Conservation (phyloP, 129 eudicot genomes). For the Rutidosis leptorrhynchoides region DNA sequence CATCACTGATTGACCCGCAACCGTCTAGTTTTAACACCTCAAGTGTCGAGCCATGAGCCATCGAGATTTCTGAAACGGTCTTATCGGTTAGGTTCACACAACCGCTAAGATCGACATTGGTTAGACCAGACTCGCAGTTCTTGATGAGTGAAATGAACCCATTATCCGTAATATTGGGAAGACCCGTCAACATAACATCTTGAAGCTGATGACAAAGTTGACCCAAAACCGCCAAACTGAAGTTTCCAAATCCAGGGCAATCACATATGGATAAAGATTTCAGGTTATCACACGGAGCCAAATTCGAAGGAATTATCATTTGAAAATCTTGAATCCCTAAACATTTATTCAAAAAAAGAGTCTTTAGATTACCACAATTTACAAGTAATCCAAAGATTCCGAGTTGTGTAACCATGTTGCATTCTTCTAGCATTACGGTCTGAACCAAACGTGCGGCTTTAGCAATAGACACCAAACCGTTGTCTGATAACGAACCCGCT, state of each 20-base stretch:
- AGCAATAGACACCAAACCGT: slow-evolving; percentile 60
- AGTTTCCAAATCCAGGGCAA: slow-evolving; percentile 74
- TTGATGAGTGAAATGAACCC: slow-evolving; percentile 54
- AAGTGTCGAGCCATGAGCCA: slow-evolving; percentile 56
- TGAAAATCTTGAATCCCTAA: slow-evolving; percentile 52
- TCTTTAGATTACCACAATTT: slow-evolving; percentile 52
- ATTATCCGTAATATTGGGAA: slow-evolving; percentile 48
- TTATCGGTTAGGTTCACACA: slow-evolving; percentile 60
- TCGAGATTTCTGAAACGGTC: slow-evolving; percentile 40
- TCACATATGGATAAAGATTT: slow-evolving; percentile 52
- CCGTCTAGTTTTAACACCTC: slow-evolving; percentile 67
- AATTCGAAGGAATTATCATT: slow-evolving; percentile 33
- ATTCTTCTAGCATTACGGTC: slow-evolving; percentile 66
- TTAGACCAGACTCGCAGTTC: slow-evolving; percentile 45
- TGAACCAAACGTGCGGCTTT: slow-evolving; percentile 50
- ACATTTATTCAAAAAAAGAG: slow-evolving; percentile 54
- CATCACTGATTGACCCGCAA: slow-evolving; percentile 53
- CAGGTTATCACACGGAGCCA: slow-evolving; percentile 38
- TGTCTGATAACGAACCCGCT: slow-evolving; percentile 55
- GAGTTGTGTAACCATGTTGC: slow-evolving; percentile 68
- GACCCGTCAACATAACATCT: slow-evolving; percentile 49
- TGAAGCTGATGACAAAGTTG: slow-evolving; percentile 52
- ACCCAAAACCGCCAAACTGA: slow-evolving; percentile 50
- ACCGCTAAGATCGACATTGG: slow-evolving; percentile 47
- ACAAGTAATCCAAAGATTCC: slow-evolving; percentile 60